These are phyloP conservation scores for Aspergillus jensenii DNA, from an alignment of 2,329 filamentous ascomycete genomes.

Conservation along the genomic window DNA sequence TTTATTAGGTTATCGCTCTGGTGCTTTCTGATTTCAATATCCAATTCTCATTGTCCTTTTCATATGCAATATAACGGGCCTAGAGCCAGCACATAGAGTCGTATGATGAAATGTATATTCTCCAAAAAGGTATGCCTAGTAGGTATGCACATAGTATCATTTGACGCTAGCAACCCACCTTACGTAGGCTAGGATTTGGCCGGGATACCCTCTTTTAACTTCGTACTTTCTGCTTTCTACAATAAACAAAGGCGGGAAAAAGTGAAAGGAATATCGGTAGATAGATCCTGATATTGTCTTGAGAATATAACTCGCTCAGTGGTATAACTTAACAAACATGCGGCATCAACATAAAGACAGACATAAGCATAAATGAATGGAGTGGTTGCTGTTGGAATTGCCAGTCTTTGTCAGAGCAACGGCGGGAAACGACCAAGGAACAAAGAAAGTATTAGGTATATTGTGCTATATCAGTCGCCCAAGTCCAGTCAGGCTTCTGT, in stretches of 20 bases:
- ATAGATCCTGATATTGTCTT: background rate
- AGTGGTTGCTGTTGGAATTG: background rate
- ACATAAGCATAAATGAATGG: background rate
- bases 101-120: no score
- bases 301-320: constrained; percentile 3
- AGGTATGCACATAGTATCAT: background rate
- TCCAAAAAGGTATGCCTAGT: no score
- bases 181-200: background rate
- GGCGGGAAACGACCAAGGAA: constrained; percentile 8
- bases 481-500: constrained; percentile 10
- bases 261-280: background rate
- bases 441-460: constrained; percentile 9
- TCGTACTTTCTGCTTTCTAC: background rate
- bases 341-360: constrained; percentile 1
- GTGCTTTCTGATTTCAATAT: background rate
- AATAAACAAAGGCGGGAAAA: background rate
- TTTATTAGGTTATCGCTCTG: constrained; percentile 4
- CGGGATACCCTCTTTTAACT: no score
- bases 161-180: background rate
- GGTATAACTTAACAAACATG: constrained; percentile 5
- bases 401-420: background rate
- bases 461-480: constrained; percentile 11
- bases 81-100: background rate
- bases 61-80: background rate
- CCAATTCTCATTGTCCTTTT: background rate